Percentiles rank a stretch among this genome's conserved stretches.
These are phyloP conservation scores for Myxozyma lipomycoides DNA, from an alignment of 805 yeast genomes.

Conservation along the genomic window DNA sequence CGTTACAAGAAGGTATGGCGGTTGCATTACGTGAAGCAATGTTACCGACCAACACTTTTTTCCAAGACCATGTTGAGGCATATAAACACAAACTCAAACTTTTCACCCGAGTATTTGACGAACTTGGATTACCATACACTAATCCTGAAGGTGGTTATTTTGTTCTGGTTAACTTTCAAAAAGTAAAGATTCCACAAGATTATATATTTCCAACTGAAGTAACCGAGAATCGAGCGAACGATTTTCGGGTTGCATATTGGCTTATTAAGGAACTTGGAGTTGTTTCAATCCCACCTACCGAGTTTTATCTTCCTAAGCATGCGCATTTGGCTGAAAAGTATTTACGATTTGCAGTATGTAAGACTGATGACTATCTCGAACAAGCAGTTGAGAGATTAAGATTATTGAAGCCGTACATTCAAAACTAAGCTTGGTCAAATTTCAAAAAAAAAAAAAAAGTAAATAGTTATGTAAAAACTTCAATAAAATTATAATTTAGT, in stretches of 20 bases:
- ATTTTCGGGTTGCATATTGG: constrained; percentile 90
- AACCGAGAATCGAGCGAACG: constrained; percentile 59
- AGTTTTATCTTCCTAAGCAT: constrained; percentile 69
- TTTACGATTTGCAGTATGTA: constrained; percentile 93
- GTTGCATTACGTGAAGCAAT: constrained; percentile 62
- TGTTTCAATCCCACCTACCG: constrained; percentile 97
- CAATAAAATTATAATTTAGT: neutral
- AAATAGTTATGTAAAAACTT: neutral
- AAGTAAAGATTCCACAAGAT: constrained; percentile 71
- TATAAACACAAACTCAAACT: constrained; percentile 70
- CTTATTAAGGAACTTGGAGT: constrained; percentile 87
- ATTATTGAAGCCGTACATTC: constrained; percentile 61
- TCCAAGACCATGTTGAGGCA: constrained; percentile 59
- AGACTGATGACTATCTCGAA: constrained; percentile 73
- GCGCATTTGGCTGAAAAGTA: constrained; percentile 77
- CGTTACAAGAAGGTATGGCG: constrained; percentile 89
- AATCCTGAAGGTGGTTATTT: constrained; percentile 92
- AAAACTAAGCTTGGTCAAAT: constrained; percentile 12
- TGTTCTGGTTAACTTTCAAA: constrained; percentile 79
- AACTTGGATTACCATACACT: constrained; percentile 83
- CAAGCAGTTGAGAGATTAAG: constrained; percentile 77
- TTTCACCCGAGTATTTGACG: constrained; percentile 75
- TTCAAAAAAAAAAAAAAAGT: neutral
- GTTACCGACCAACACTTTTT: constrained; percentile 54
- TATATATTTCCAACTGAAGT: constrained; percentile 71